Base-by-base conservation (phyloP, 257 asterid genomes). In the Solanum ossicruentum region DNA sequence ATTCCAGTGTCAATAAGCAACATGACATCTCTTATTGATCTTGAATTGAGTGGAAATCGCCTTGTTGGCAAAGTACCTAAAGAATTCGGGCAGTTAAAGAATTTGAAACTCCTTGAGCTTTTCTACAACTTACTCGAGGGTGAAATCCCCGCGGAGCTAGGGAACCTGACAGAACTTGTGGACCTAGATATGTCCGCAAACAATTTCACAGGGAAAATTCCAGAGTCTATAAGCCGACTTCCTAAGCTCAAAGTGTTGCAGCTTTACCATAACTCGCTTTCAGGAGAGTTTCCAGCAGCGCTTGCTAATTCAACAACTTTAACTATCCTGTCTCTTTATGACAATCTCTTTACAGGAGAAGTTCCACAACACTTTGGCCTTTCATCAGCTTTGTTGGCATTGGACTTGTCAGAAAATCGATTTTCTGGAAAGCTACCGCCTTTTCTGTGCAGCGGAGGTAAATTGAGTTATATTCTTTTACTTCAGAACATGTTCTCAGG, bases 161-260 rank as follows among this genome's bases (percentile, higher is more conserved):
- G 99, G 9, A 96, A 96, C 80, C 21, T 95, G 85, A 92, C 97
- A 0, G 71, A 72, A 21, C 91, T 96, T 23, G 17, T 54, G 1
- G 97, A 93, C 81, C 57, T 95, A 32, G 99, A 96, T 89, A 87
- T 95, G 89, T 96, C 99, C 0, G 96, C 92, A 15, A 96, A 96
- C 88, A 89, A 84, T 43, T 84, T 96, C 17, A 90, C 73, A 6
- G 94, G 98, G 3, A 66, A 55, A 13, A 90, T 96, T 26, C 98
- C 99, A 1, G 93, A 87, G 7, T 88, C 93, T 15, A 73, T 96
- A n/a, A 93, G 93, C 85, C 84, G 88, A 18, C 95, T 96, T 49
- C 99, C 98, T 2, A 92, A 88, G n/a, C 91, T 96, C 0, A 11
- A 57, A 45, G 92, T 88, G 5, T 84, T 96, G 66, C 99, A 96